Base-by-base conservation (phyloP, 2,329 filamentous ascomycete genomes). In the Falciphora oryzae region DNA sequence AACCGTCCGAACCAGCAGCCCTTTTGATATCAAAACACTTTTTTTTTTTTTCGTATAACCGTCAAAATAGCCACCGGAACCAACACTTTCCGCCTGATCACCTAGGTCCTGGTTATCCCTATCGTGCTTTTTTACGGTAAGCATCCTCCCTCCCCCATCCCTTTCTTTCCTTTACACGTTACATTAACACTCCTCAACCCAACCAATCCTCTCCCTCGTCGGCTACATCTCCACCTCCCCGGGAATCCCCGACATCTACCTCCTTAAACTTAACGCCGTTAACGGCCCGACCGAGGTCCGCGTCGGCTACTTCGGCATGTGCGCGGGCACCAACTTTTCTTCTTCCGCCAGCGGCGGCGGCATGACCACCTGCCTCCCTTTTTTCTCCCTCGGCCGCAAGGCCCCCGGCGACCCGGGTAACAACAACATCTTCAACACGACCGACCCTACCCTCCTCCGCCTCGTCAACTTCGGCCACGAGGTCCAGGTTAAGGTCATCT, bases 161-260 rank as follows among this genome's bases (percentile, higher is more conserved):
- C 16, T 25, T 53, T 22, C 32, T 50, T 14, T 53, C 60, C 38
- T 53, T 10, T 6, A 25, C 50, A 4, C 50, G 18, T 6, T n/a
- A 56, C 50, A 31, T 22, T 14, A 58, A 58, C 25, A 13, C 53
- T 14, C 28, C 2, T 18, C 28, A 22, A 10, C 32, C 2, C 38
- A 18, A 7, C 22, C 35, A 68, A 66, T 69, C 31, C 67, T 70
- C 61, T 57, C 65, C 3, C 65, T 70, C 16, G 62, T 67, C 64
- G 68, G 69, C 62, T 69, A 68, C 65, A 66, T 64, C 32, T 69
- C 68, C 22, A 68, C 65, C 14, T 70, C 68, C 5, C 68, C 69
- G 31, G 68, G 69, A 28, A 38, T 70, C 5, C 68, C 68, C 28
- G 69, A 66, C 58, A 63, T 70, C 60, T 69, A 62, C 59, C 62